Percentiles rank a stretch among this genome's conserved stretches.
phyloP scores from a whole-genome alignment of 768 basidiomycete genomes.

The Russula vinacea region DNA sequence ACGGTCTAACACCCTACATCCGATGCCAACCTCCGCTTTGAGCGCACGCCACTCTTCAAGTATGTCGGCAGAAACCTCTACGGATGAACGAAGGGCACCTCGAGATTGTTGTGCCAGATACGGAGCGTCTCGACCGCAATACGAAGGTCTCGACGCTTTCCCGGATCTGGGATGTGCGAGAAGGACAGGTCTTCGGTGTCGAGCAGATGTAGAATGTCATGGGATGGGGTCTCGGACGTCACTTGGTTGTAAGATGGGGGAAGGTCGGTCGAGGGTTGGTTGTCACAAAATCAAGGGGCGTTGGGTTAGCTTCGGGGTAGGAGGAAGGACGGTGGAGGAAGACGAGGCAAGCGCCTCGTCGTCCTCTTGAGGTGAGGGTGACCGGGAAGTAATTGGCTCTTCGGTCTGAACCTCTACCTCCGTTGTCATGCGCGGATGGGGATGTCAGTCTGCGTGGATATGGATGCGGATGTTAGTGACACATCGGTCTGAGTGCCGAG shows the following conservation, averaged over 20 bases:
- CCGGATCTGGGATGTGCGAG: conserved; percentile 25
- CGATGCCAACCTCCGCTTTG: conserved; percentile 75
- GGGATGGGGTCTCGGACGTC: conserved; percentile 36
- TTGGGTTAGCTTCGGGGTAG: conserved; percentile 56
- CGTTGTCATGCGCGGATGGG: conserved; percentile 35
- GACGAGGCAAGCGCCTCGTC: conserved; percentile 66
- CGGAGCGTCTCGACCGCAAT: conserved; percentile 57
- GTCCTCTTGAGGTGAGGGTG: conserved; percentile 44
- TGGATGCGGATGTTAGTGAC: not conserved
- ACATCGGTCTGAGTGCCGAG: conserved; percentile 52
- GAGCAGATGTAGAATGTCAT: conserved; percentile 32
- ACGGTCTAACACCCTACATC: conserved; percentile 74
- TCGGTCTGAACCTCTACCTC: conserved; percentile 69
- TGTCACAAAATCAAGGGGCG: conserved; percentile 14
- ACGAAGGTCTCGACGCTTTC: conserved; percentile 41
- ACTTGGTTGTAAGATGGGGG: conserved; percentile 74
- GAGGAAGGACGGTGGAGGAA: conserved; percentile 67
- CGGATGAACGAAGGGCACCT: conserved; percentile 44
- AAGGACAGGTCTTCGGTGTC: conserved; percentile 27
- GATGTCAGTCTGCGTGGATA: conserved; percentile 34
- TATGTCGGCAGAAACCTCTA: conserved; percentile 60
- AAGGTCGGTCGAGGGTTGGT: conserved; percentile 44
- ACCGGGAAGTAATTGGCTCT: conserved; percentile 43
- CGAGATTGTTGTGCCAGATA: conserved; percentile 66
- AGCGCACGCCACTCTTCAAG: conserved; percentile 75